phyloP scores from a whole-genome alignment of 169 alveolate species.

The Plasmodium relictum region DNA sequence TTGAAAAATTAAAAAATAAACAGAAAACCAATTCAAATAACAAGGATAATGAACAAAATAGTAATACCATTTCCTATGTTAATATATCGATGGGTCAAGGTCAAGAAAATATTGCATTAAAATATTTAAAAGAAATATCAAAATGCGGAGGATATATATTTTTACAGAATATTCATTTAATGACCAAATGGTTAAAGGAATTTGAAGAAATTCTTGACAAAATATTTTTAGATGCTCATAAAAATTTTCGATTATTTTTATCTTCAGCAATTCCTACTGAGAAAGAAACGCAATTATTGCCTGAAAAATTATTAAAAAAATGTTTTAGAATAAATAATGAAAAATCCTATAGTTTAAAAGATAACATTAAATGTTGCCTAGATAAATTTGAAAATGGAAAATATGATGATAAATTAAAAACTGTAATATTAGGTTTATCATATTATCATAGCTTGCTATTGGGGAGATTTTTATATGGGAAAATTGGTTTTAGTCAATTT shows the following conservation, averaged over 20 bases:
- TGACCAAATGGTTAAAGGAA: constrained; percentile 95
- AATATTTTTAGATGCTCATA: constrained; percentile 94
- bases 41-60: constrained; percentile 52
- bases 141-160: constrained; percentile 95
- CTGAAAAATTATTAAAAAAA: constrained; percentile 58
- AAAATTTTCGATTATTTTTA: constrained; percentile 94
- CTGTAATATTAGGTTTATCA: constrained; percentile 94
- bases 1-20: constrained; percentile 33
- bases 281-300: constrained; percentile 55
- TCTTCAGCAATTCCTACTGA: constrained; percentile 89
- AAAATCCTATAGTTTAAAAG: constrained; percentile 80
- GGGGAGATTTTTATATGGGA: constrained; percentile 97
- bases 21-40: constrained; percentile 77
- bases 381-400: constrained; percentile 86
- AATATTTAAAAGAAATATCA: constrained; percentile 94
- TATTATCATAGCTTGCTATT: constrained; percentile 96
- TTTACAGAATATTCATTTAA: constrained; percentile 95
- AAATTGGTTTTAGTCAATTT: constrained; percentile 96
- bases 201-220: constrained; percentile 95
- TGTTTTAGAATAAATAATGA: constrained; percentile 65
- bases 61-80: constrained; percentile 91
- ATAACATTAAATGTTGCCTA: constrained; percentile 81
- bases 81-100: constrained; percentile 99
- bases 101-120: constrained; percentile 95
- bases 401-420: constrained; percentile 94